A percentile compares a stretch with the other conserved stretches of the same genome.
Evolutionary conservation across 2,329 filamentous ascomycete genomes (phyloP).

Genomic region (Apiospora sp.): DNA sequence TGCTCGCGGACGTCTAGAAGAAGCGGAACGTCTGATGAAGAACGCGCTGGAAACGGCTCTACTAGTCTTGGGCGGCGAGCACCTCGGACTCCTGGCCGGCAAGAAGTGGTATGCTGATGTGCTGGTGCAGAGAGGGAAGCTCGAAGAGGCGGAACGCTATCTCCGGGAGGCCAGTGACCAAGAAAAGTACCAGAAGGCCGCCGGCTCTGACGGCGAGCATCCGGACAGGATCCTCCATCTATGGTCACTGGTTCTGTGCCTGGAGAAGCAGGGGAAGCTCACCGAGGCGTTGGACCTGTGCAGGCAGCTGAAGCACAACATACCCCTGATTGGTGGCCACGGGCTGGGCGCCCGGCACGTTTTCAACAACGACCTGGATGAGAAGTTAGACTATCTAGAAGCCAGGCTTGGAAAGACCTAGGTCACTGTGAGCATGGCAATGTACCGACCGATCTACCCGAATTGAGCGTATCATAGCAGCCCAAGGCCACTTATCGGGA

Average conservation of each 20-base stretch:
- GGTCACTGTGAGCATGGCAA: not conserved
- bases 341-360: slow-evolving; percentile 28
- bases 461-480: too few species aligned
- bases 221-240: slow-evolving; percentile 31
- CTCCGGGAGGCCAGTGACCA: slow-evolving; percentile 27
- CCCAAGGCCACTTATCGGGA: too few species aligned
- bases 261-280: slow-evolving; percentile 31
- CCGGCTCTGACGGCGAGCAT: slow-evolving; percentile 32
- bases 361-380: slow-evolving; percentile 6
- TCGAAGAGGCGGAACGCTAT: slow-evolving; percentile 28
- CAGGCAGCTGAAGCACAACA: slow-evolving; percentile 22
- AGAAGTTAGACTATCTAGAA: not conserved
- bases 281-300: slow-evolving; percentile 31
- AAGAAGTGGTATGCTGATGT: slow-evolving; percentile 30
- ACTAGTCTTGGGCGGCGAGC: slow-evolving; percentile 28
- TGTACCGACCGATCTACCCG: too few species aligned
- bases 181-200: slow-evolving; percentile 27
- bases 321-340: slow-evolving; percentile 26
- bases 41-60: slow-evolving; percentile 26
- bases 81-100: slow-evolving; percentile 30
- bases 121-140: slow-evolving; percentile 25
- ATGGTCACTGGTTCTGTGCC: slow-evolving; percentile 30
- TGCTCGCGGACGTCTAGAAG: slow-evolving; percentile 16
- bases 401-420: not conserved
- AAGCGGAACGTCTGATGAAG: slow-evolving; percentile 21